Conservation (phyloP, 2,329 filamentous ascomycete species). For the Rhexocercosporidium sp. region DNA sequence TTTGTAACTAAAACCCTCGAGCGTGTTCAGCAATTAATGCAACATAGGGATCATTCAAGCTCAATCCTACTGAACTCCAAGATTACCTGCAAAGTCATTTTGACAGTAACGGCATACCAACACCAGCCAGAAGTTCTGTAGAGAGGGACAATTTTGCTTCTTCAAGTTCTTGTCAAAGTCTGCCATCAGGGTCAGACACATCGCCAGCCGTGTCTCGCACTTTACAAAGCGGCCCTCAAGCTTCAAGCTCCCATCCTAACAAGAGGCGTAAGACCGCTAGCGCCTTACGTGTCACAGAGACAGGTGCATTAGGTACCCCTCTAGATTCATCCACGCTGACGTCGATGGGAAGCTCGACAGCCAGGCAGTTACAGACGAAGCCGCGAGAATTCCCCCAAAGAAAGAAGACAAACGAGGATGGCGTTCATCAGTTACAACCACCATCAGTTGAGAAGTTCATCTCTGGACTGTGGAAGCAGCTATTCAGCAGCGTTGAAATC, state of each 20-base stretch:
- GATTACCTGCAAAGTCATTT: background rate
- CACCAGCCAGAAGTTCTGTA: background rate
- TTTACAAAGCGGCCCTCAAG: background rate
- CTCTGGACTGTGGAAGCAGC: constrained; percentile 14
- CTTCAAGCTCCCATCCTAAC: background rate
- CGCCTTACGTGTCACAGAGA: background rate
- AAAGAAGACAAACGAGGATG: constrained; percentile 13
- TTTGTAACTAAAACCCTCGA: background rate
- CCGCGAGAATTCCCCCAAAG: constrained; percentile 16
- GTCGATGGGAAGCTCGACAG: background rate
- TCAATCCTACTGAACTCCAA: background rate
- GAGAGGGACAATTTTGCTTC: background rate
- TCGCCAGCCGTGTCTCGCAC: background rate
- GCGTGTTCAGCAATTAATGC: background rate
- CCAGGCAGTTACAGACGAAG: constrained; percentile 7
- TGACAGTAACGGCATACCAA: background rate
- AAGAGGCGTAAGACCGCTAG: constrained; percentile 3
- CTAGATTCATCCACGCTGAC: background rate
- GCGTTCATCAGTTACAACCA: constrained; percentile 11
- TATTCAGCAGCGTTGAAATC: constrained; percentile 13
- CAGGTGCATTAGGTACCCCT: background rate
- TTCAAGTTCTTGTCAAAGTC: background rate
- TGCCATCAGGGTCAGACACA: background rate
- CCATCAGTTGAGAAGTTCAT: constrained; percentile 6
- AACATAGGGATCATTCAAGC: background rate